Conservation (phyloP, 2,329 filamentous ascomycete species). For the Fusarium kyushuense region DNA sequence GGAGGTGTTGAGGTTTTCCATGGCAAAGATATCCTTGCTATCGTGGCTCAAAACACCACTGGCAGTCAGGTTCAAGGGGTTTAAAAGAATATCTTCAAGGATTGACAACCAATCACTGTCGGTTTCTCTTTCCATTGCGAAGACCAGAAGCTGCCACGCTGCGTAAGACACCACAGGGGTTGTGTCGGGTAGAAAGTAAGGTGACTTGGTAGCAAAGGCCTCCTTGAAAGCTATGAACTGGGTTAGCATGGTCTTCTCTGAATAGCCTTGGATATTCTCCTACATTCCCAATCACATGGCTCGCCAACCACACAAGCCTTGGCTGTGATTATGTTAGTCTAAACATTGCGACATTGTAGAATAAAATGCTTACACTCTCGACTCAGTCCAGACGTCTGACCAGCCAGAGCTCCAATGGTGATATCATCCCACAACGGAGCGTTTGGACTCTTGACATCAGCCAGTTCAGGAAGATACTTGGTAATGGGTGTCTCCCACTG, state of each 20-base stretch:
- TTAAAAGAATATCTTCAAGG: background rate
- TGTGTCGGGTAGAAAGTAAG: constrained; percentile 37
- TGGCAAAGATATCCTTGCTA: constrained; percentile 10
- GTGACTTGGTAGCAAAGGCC: constrained; percentile 20
- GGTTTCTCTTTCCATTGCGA: constrained; percentile 28
- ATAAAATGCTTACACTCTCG: constrained; percentile 31
- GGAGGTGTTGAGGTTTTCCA: constrained; percentile 18
- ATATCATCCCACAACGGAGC: constrained; percentile 32
- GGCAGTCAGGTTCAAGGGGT: constrained; percentile 22
- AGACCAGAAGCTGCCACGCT: constrained; percentile 37
- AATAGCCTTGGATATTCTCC: accelerated
- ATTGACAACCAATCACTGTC: constrained; percentile 1
- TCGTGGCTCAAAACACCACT: constrained; percentile 17
- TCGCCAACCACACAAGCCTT: constrained; percentile 21
- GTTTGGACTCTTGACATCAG: background rate
- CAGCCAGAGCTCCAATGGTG: constrained; percentile 37
- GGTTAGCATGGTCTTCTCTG: accelerated
- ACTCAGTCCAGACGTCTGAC: constrained; percentile 39
- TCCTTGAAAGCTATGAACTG: constrained; percentile 1
- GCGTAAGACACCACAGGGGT: constrained; percentile 41
- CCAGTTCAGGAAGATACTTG: constrained; percentile 47
- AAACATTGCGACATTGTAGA: accelerated
- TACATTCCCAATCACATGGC: constrained; percentile 25
- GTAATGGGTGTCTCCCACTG: constrained; percentile 49
- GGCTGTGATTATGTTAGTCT: constrained; percentile 14